Evolutionary conservation across 805 yeast genomes (phyloP).

Genomic region (Myxozyma vanderwaltii): DNA sequence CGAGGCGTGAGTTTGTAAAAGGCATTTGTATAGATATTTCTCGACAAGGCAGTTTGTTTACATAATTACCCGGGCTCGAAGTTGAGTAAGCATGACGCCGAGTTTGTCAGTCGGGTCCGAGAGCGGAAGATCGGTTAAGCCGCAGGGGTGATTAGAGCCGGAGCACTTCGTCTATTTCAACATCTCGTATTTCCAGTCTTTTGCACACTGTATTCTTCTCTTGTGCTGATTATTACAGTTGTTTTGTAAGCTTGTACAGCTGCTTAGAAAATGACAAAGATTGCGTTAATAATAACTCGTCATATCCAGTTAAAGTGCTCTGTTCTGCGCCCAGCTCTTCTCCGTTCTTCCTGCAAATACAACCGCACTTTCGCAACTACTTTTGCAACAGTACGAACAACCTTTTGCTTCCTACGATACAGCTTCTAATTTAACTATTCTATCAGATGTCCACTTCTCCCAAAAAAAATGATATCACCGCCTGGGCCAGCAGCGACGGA

Average conservation of each 20-base stretch:
- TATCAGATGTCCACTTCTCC: neutral
- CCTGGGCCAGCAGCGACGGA: conserved; percentile 35
- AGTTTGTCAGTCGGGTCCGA: neutral
- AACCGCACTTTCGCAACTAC: too few relatives aligned
- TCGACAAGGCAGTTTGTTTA: neutral
- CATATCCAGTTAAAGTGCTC: too few relatives aligned
- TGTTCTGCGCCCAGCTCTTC: too few relatives aligned
- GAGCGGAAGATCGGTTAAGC: neutral
- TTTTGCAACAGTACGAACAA: too few relatives aligned
- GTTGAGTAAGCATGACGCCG: neutral
- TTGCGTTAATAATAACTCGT: too few relatives aligned
- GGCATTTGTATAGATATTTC: too few relatives aligned
- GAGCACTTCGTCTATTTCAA: neutral
- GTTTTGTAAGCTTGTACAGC: too few relatives aligned
- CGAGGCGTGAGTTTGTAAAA: conserved; percentile 20
- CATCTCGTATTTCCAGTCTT: too few relatives aligned
- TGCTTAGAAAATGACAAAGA: too few relatives aligned
- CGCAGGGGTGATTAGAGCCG: neutral
- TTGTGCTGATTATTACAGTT: neutral
- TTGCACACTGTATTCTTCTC: neutral
- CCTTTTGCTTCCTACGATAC: too few relatives aligned
- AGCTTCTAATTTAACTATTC: too few relatives aligned
- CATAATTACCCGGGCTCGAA: neutral
- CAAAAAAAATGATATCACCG: conserved; percentile 16
- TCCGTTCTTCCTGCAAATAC: too few relatives aligned